Evolutionary conservation across 805 yeast genomes (phyloP).

Genomic region (Saturnispora sekii): DNA sequence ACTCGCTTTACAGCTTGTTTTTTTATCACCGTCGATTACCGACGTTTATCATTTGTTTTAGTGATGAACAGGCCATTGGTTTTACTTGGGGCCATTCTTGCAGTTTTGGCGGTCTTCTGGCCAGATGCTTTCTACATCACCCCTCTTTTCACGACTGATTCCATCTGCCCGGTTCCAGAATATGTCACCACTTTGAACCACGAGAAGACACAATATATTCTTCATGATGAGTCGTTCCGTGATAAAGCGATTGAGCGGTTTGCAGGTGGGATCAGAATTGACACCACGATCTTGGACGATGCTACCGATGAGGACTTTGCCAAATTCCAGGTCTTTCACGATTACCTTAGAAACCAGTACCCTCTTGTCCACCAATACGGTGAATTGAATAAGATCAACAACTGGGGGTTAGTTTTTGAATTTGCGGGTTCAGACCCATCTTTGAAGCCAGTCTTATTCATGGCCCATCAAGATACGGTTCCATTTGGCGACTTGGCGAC

Average conservation of each 20-base stretch:
- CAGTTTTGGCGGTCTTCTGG: constrained; percentile 1
- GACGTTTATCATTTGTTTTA: neutral
- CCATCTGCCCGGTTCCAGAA: constrained; percentile 40
- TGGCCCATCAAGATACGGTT: constrained; percentile 78
- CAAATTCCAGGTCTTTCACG: constrained; percentile 18
- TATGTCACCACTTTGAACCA: constrained; percentile 8
- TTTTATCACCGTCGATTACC: too few relatives aligned
- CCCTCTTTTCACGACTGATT: neutral
- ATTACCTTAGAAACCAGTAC: constrained; percentile 28
- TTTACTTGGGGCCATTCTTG: neutral
- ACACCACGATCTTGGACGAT: constrained; percentile 34
- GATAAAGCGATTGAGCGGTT: constrained; percentile 32
- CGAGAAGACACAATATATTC: constrained; percentile 19
- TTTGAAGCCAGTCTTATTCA: constrained; percentile 55
- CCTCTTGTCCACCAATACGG: constrained; percentile 39
- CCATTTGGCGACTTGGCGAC: constrained; percentile 52
- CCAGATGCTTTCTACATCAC: constrained; percentile 6
- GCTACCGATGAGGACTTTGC: constrained; percentile 12
- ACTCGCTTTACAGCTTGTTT: too few relatives aligned
- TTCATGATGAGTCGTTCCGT: constrained; percentile 27
- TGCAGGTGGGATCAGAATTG: constrained; percentile 41
- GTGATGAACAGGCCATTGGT: neutral
- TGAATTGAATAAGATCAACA: constrained; percentile 46
- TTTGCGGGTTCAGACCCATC: constrained; percentile 44
- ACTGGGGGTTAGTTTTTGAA: constrained; percentile 53